Conservation (phyloP, 1,284 basidiomycete genomes). For the Apiotrichum mycotoxinovorans region DNA sequence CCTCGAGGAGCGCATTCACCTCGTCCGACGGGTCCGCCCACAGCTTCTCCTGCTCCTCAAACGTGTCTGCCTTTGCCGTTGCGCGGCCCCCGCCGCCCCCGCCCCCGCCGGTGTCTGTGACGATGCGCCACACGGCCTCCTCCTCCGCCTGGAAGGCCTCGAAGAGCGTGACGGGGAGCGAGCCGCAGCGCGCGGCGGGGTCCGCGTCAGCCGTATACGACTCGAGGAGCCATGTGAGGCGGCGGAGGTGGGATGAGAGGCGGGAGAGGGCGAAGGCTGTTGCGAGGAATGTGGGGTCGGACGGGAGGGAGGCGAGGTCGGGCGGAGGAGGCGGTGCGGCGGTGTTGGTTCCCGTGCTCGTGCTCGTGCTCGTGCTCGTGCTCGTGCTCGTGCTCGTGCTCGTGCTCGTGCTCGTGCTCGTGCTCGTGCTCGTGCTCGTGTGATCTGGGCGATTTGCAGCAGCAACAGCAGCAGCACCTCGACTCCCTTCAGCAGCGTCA, state of each 20-base stretch:
- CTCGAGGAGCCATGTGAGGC: constrained; percentile 1
- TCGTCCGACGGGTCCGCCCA: neutral
- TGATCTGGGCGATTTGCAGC: too few relatives aligned
- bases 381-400: too few relatives aligned
- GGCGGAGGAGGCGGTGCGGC: neutral
- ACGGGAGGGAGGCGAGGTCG: neutral
- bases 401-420: too few relatives aligned
- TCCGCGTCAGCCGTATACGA: constrained; percentile 14
- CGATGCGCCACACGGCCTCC: neutral
- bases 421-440: too few relatives aligned
- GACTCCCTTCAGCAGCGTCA: too few relatives aligned
- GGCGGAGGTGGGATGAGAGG: neutral
- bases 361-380: too few relatives aligned
- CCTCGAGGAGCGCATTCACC: constrained; percentile 19
- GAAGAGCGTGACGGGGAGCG: neutral
- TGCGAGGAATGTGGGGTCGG: neutral
- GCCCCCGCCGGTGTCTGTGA: neutral
- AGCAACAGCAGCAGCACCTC: too few relatives aligned
- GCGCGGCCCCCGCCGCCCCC: too few relatives aligned
- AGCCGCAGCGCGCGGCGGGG: constrained; percentile 6
- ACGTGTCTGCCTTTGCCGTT: too few relatives aligned
- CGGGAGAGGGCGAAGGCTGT: neutral
- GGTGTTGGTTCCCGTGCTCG: neutral
- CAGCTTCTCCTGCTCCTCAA: neutral
- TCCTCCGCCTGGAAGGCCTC: constrained; percentile 11